A percentile compares a stretch with the other conserved stretches of the same genome.
Conservation (phyloP, 345 rosid genomes). For the Citrus unshiu region DNA sequence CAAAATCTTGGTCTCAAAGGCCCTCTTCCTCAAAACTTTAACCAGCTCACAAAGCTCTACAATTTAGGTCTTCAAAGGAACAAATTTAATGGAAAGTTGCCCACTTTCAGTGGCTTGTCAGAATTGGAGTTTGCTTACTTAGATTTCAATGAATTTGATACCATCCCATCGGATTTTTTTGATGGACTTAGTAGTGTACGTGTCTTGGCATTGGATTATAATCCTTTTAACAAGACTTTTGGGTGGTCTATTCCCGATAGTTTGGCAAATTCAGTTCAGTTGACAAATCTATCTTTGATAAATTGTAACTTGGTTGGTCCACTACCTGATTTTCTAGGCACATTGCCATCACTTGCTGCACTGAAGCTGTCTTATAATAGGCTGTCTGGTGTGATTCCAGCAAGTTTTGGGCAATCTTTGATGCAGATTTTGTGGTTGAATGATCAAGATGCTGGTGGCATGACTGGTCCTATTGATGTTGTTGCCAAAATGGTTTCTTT, state of each 20-base stretch:
- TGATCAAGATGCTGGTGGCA: constrained; percentile 35
- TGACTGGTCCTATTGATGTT: constrained; percentile 38
- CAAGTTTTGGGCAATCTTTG: constrained; percentile 35
- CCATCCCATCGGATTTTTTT: constrained; percentile 46
- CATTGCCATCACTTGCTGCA: constrained; percentile 26
- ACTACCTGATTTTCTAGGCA: constrained; percentile 40
- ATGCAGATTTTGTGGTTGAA: constrained; percentile 45
- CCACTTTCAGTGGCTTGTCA: constrained; percentile 40
- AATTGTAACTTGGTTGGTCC: constrained; percentile 41
- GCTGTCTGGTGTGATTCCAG: constrained; percentile 39
- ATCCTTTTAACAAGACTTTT: constrained; percentile 31
- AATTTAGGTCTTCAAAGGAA: constrained; percentile 54
- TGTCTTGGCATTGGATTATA: constrained; percentile 48
- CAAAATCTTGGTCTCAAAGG: constrained; percentile 42
- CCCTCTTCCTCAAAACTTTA: constrained; percentile 36
- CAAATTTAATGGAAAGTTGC: constrained; percentile 36
- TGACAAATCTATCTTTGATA: constrained; percentile 34
- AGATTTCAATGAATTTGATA: constrained; percentile 40
- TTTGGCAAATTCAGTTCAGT: constrained; percentile 31
- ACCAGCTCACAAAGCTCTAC: constrained; percentile 36
- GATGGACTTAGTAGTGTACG: constrained; percentile 34
- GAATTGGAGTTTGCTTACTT: constrained; percentile 38
- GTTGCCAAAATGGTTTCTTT: constrained; percentile 36
- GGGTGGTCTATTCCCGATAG: constrained; percentile 47
- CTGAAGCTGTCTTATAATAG: constrained; percentile 40